Percentiles rank a stretch among this genome's conserved stretches.
Conservation (phyloP, 805 yeast species). For the Sugiyamaella mastotermitis region DNA sequence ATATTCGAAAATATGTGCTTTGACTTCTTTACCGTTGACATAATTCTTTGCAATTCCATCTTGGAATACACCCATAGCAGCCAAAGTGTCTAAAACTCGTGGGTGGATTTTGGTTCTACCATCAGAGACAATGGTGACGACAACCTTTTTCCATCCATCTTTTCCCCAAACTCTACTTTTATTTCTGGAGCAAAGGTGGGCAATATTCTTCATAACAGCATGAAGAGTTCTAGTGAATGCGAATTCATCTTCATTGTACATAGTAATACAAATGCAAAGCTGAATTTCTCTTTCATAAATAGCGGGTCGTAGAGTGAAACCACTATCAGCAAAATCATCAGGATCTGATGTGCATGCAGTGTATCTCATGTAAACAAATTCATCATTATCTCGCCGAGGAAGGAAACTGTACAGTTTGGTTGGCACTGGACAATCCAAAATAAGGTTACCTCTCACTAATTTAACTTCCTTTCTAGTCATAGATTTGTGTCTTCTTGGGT, state of each 20-base stretch:
- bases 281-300: conserved; percentile 89
- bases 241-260: conserved; percentile 94
- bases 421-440: conserved; percentile 91
- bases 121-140: conserved; percentile 85
- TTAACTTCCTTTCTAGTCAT: conserved; percentile 66
- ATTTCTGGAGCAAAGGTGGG: conserved; percentile 75
- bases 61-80: conserved; percentile 95
- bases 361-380: conserved; percentile 92
- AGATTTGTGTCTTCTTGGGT: conserved; percentile 62
- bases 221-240: conserved; percentile 91
- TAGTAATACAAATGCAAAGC: conserved; percentile 84
- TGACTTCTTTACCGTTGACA: conserved; percentile 86
- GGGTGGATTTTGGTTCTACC: conserved; percentile 87
- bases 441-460: conserved; percentile 74
- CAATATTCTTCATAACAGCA: conserved; percentile 86
- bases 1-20: conserved; percentile 91
- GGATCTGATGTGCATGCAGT: conserved; percentile 96
- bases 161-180: conserved; percentile 91
- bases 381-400: conserved; percentile 85
- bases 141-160: conserved; percentile 95
- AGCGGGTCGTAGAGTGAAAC: conserved; percentile 81
- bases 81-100: conserved; percentile 78
- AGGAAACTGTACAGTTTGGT: conserved; percentile 77
- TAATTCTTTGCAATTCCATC: conserved; percentile 94
- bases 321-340: conserved; percentile 70